These are phyloP conservation scores for Botrytis aclada DNA, from an alignment of 2,329 filamentous ascomycete genomes.

Conservation along the genomic window DNA sequence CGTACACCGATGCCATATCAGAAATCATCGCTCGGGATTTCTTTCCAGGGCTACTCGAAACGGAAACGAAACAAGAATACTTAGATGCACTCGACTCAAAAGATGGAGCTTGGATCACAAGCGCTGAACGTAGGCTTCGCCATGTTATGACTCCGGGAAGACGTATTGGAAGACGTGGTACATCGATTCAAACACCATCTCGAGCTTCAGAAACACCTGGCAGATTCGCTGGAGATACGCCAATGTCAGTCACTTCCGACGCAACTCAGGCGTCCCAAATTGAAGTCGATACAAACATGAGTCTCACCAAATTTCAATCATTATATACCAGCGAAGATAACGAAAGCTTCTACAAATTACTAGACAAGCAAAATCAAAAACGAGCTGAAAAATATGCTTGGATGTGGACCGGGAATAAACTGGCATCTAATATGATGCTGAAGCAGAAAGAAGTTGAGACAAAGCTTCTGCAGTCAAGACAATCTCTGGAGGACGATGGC, in stretches of 20 bases:
- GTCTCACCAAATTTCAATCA: constrained; percentile 79
- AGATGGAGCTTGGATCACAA: constrained; percentile 81
- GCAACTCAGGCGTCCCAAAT: constrained; percentile 41
- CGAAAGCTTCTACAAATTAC: constrained; percentile 87
- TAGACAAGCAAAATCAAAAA: constrained; percentile 88
- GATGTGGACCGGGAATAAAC: constrained; percentile 79
- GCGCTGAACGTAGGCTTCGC: constrained; percentile 67
- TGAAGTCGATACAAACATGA: constrained; percentile 71
- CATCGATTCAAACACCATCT: constrained; percentile 36
- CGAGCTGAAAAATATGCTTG: constrained; percentile 81
- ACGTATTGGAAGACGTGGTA: constrained; percentile 38
- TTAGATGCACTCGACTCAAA: constrained; percentile 85
- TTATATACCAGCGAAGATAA: constrained; percentile 98
- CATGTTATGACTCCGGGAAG: constrained; percentile 80
- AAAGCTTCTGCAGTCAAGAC: constrained; percentile 46
- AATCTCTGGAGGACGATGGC: constrained; percentile 53
- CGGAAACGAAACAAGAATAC: constrained; percentile 86
- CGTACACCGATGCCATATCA: constrained; percentile 84
- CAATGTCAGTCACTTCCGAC: constrained; percentile 53
- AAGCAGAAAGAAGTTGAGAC: constrained; percentile 62
- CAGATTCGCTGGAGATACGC: constrained; percentile 70
- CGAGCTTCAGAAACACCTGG: constrained; percentile 56
- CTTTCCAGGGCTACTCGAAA: constrained; percentile 86
- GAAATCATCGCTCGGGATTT: constrained; percentile 96
- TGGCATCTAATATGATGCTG: constrained; percentile 75